phyloP scores from a whole-genome alignment of 306 rosid genomes.

The Luffa acutangula region DNA sequence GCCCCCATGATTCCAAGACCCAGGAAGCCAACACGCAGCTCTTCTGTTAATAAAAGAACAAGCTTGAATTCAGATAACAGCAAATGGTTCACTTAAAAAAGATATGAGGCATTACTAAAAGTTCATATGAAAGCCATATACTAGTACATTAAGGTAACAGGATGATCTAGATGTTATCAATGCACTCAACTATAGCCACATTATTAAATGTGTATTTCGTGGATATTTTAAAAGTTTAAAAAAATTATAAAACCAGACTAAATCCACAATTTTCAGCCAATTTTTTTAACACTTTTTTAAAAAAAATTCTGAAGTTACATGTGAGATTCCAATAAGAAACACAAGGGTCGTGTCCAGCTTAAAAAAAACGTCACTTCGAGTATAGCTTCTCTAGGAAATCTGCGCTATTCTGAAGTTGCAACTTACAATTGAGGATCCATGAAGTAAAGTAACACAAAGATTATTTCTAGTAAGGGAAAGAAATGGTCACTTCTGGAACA shows the following conservation, averaged over 20 bases:
- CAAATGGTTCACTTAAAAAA: background rate
- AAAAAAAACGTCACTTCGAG: background rate
- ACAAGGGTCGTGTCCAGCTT: background rate
- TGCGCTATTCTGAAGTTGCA: background rate
- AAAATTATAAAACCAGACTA: background rate
- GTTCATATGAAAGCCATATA: background rate
- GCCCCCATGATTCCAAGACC: conserved; percentile 96
- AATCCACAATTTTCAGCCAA: background rate
- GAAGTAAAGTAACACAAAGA: background rate
- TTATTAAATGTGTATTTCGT: background rate
- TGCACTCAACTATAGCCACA: background rate
- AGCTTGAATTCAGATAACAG: background rate
- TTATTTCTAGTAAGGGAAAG: background rate
- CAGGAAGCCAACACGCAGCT: conserved; percentile 59
- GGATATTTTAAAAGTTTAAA: background rate
- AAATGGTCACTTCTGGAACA: background rate
- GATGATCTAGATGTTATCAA: background rate
- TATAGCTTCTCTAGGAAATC: background rate
- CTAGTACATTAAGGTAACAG: background rate
- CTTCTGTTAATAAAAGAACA: conserved; percentile 14
- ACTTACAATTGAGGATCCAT: background rate
- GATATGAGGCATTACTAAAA: background rate
- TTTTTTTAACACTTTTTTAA: no score
- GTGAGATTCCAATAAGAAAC: background rate
- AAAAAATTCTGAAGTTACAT: background rate